Conservation (phyloP, 2,329 filamentous ascomycete genomes). For the Talaromyces sp. region DNA sequence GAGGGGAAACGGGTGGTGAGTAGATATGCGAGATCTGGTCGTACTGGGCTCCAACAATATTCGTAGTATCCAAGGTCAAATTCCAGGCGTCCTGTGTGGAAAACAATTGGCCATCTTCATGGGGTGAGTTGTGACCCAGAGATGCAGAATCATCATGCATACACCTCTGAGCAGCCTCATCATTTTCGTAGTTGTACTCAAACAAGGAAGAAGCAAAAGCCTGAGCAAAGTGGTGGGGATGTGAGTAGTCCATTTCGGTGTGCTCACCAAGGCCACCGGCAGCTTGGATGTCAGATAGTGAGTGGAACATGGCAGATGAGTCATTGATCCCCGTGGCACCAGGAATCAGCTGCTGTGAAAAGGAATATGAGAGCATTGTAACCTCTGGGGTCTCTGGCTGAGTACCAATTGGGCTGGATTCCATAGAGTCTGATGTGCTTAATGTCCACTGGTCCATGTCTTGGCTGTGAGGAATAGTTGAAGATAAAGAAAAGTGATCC, state of each 20-base stretch:
- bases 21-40: slow-evolving; percentile 37
- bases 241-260: slow-evolving; percentile 35
- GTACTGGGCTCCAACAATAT: slow-evolving; percentile 34
- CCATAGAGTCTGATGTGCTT: slow-evolving; percentile 38
- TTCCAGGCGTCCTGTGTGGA: slow-evolving; percentile 31
- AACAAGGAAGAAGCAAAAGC: slow-evolving; percentile 35
- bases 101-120: slow-evolving; percentile 35
- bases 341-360: slow-evolving; percentile 40
- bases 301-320: slow-evolving; percentile 37
- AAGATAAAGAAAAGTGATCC: slow-evolving; percentile 42
- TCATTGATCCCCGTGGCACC: slow-evolving; percentile 32
- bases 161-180: slow-evolving; percentile 32
- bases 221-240: slow-evolving; percentile 35
- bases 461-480: slow-evolving; percentile 35
- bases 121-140: slow-evolving; percentile 37
- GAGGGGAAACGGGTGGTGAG: slow-evolving; percentile 41
- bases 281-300: slow-evolving; percentile 38
- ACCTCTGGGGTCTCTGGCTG: slow-evolving; percentile 40
- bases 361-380: slow-evolving; percentile 42
- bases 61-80: slow-evolving; percentile 33
- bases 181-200: slow-evolving; percentile 42
- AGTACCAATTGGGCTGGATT: slow-evolving; percentile 34
- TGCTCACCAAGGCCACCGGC: slow-evolving; percentile 37
- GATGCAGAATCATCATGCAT: slow-evolving; percentile 38
- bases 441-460: slow-evolving; percentile 40